These are phyloP conservation scores for Globisporangium spinosum DNA, from an alignment of 352 stramenopile genomes.

Conservation along the genomic window DNA sequence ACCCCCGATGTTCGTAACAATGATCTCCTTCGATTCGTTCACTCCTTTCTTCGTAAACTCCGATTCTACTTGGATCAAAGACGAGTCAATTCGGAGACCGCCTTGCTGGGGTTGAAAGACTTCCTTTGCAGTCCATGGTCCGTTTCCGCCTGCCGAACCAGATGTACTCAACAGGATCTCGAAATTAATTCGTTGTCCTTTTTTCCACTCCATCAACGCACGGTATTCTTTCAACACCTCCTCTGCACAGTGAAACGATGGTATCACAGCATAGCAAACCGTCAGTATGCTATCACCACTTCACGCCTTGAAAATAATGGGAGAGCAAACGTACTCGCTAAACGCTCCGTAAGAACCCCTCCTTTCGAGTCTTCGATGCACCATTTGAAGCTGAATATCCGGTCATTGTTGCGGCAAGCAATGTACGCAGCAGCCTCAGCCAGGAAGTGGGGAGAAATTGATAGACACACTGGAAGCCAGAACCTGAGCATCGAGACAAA, in stretches of 20 bases:
- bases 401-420: slow-evolving; percentile 62
- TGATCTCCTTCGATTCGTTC: slow-evolving; percentile 58
- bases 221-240: slow-evolving; percentile 62
- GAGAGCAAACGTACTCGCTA: slow-evolving; percentile 45
- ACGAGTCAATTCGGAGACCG: slow-evolving; percentile 61
- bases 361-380: slow-evolving; percentile 50
- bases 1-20: slow-evolving; percentile 29
- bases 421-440: slow-evolving; percentile 78
- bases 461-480: slow-evolving; percentile 61
- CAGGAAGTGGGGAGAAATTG: slow-evolving; percentile 48
- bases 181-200: slow-evolving; percentile 55
- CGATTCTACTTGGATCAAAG: slow-evolving; percentile 43
- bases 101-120: slow-evolving; percentile 55
- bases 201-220: slow-evolving; percentile 61
- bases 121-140: slow-evolving; percentile 35
- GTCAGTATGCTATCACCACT: background rate
- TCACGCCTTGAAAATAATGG: background rate
- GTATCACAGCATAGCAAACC: background rate
- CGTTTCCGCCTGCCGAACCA: slow-evolving; percentile 23
- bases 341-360: slow-evolving; percentile 54
- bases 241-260: slow-evolving; percentile 26
- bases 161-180: slow-evolving; percentile 41
- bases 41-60: slow-evolving; percentile 68
- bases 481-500: slow-evolving; percentile 33
- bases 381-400: slow-evolving; percentile 81